Conservation (phyloP, 2,329 filamentous ascomycete species). For the Stenocarpella maydis region DNA sequence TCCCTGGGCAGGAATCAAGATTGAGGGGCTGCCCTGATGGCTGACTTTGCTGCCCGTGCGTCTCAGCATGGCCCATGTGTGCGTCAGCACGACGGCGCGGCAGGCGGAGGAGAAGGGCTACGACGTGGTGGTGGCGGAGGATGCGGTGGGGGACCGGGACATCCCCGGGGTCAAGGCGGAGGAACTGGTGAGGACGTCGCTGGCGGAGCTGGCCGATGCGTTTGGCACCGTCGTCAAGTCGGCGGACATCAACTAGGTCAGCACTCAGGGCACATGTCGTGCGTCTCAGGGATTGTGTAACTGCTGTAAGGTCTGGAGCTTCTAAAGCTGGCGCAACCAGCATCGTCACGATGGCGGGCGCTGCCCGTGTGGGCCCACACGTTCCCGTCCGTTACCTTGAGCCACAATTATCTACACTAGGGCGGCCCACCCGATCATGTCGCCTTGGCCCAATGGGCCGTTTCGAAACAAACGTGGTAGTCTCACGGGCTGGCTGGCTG, state of each 20-base stretch:
- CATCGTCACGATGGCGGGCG: background rate
- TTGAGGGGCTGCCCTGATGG: background rate
- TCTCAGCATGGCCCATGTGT: constrained; percentile 61
- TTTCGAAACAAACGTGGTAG: constrained; percentile 17
- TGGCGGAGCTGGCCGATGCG: constrained; percentile 69
- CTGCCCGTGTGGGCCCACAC: background rate
- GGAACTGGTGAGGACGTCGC: constrained; percentile 57
- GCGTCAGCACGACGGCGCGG: constrained; percentile 69
- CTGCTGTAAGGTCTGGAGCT: too few species aligned
- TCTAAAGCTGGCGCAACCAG: background rate
- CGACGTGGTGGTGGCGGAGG: constrained; percentile 68
- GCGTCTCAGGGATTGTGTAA: too few species aligned
- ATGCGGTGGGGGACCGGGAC: constrained; percentile 71
- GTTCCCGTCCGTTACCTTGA: background rate
- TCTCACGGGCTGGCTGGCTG: background rate
- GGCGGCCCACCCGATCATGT: background rate
- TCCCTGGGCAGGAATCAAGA: background rate
- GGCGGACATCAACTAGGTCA: background rate
- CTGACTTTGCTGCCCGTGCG: background rate
- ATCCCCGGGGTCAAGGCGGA: constrained; percentile 68
- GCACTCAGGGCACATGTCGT: background rate
- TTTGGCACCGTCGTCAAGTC: constrained; percentile 65
- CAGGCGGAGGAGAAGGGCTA: constrained; percentile 68
- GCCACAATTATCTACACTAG: background rate
- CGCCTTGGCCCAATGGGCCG: background rate